These are phyloP conservation scores for Colletotrichum lini DNA, from an alignment of 2,329 filamentous ascomycete species.

Conservation along the genomic window DNA sequence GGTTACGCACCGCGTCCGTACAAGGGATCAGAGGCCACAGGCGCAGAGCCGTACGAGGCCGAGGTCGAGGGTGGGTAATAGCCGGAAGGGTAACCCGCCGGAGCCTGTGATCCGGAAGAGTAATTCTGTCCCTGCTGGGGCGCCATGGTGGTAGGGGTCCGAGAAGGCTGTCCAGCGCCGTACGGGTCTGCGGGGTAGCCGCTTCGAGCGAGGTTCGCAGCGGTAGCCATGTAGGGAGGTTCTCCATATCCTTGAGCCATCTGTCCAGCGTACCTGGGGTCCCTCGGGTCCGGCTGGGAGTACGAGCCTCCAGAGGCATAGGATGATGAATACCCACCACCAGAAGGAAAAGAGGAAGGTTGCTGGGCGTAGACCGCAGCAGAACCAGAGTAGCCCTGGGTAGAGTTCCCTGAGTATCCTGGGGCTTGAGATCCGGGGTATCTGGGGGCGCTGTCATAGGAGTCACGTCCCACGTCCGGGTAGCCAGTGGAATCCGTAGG, in stretches of 20 bases:
- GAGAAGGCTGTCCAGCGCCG: slow-evolving; percentile 37
- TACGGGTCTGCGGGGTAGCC: slow-evolving; percentile 37
- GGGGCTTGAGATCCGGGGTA: slow-evolving; percentile 66
- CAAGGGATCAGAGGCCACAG: slow-evolving; percentile 67
- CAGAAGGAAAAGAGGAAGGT: slow-evolving; percentile 33
- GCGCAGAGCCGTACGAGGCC: slow-evolving; percentile 28
- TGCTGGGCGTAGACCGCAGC: slow-evolving; percentile 38
- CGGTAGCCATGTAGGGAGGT: slow-evolving; percentile 38
- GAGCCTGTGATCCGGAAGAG: slow-evolving; percentile 39
- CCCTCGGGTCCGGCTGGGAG: slow-evolving; percentile 41
- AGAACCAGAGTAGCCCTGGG: slow-evolving; percentile 44
- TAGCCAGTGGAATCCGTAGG: slow-evolving; percentile 52
- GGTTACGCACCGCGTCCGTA: slow-evolving; percentile 72
- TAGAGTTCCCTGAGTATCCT: slow-evolving; percentile 63
- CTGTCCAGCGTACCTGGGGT: slow-evolving; percentile 42
- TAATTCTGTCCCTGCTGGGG: slow-evolving; percentile 40
- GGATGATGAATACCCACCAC: slow-evolving; percentile 41
- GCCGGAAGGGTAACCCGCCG: slow-evolving; percentile 36
- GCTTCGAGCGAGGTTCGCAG: slow-evolving; percentile 32
- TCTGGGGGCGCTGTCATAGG: slow-evolving; percentile 60
- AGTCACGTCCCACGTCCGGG: slow-evolving; percentile 54
- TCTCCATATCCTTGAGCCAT: slow-evolving; percentile 35
- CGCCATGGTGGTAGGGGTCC: slow-evolving; percentile 38
- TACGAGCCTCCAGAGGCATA: slow-evolving; percentile 43
- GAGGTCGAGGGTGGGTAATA: slow-evolving; percentile 48